phyloP scores from a whole-genome alignment of 1,139 yeast species.

The Meyerozyma elateridarum region DNA sequence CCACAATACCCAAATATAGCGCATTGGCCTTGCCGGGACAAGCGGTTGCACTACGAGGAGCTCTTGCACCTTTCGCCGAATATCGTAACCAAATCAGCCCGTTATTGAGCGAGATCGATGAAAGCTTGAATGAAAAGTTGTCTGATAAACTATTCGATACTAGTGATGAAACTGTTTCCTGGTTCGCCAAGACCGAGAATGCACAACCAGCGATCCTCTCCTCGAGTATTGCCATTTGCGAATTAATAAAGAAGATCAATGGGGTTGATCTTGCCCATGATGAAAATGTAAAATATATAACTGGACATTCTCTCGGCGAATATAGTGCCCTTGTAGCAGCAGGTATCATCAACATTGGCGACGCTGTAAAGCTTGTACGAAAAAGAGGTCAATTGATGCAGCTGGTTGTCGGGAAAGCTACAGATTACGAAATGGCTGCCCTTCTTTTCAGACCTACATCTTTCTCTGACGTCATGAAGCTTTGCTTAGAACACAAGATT shows the following conservation, averaged over 20 bases:
- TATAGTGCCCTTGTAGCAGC: conserved; percentile 11
- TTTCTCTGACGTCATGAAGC: conserved; percentile 1
- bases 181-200: conserved; percentile 10
- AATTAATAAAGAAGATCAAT: conserved; percentile 7
- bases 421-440: conserved; percentile 10
- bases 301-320: conserved; percentile 15
- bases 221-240: conserved; percentile 8
- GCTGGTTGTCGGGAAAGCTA: conserved; percentile 4
- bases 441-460: conserved; percentile 1
- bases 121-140: conserved; percentile 8
- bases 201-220: conserved; percentile 15
- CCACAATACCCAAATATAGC: no score
- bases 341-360: conserved; percentile 9
- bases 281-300: conserved; percentile 6
- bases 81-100: conserved; percentile 7
- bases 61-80: conserved; percentile 8
- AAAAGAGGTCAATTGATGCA: conserved; percentile 12
- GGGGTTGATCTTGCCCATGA: conserved; percentile 10
- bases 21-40: conserved; percentile 12
- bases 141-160: conserved; percentile 9
- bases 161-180: conserved; percentile 7
- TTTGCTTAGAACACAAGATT: background rate
- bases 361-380: conserved; percentile 11
- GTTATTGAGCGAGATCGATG: conserved; percentile 11
- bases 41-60: conserved; percentile 9